phyloP scores from a whole-genome alignment of 768 basidiomycete species.

The Lentinula guzmanii region DNA sequence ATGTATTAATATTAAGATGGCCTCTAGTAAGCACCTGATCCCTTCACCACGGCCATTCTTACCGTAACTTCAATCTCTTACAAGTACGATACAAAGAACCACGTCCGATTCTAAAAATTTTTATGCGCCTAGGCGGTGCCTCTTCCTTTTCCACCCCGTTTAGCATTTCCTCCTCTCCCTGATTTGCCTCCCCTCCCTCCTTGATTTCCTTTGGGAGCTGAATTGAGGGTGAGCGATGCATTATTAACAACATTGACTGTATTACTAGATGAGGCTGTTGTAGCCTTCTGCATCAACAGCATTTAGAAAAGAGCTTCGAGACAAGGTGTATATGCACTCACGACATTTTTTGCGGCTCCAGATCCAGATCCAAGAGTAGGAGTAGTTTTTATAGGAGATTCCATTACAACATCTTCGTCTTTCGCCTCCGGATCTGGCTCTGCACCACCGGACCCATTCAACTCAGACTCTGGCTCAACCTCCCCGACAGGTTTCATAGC shows the following conservation, averaged over 20 bases:
- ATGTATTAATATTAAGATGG: too few relatives aligned
- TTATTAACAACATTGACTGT: background rate
- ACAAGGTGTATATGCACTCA: background rate
- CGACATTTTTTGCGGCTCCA: background rate
- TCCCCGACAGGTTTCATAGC: conserved; percentile 3
- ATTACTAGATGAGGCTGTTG: background rate
- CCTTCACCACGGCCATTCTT: too few relatives aligned
- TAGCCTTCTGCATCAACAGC: background rate
- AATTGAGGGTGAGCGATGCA: background rate
- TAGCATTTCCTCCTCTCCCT: background rate
- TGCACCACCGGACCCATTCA: background rate
- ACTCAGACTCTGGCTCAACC: background rate
- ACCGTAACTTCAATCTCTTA: background rate
- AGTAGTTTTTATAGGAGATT: background rate
- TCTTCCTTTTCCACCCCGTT: background rate
- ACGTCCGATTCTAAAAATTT: background rate
- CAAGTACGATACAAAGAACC: background rate
- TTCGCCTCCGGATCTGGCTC: background rate
- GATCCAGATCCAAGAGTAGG: background rate
- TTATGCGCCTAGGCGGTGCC: background rate
- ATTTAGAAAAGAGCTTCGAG: background rate
- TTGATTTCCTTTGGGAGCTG: background rate
- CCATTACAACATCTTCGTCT: background rate
- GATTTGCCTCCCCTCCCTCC: background rate
- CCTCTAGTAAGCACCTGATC: too few relatives aligned